A percentile compares a stretch with the other conserved stretches of the same genome.
These are phyloP conservation scores for Nicotiana sylvestris DNA, from an alignment of 257 asterid species.

Conservation along the genomic window DNA sequence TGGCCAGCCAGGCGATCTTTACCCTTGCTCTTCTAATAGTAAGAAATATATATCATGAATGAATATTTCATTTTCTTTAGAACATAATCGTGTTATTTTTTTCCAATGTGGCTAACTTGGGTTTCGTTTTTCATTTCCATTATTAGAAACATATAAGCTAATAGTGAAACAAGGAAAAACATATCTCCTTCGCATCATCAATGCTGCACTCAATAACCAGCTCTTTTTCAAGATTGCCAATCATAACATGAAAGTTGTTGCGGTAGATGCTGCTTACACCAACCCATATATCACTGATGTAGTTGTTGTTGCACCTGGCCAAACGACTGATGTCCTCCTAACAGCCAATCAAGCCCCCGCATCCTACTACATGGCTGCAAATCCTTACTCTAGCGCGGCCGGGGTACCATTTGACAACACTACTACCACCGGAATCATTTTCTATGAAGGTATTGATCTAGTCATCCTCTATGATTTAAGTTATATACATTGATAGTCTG, in stretches of 20 bases:
- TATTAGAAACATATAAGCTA: conserved; percentile 8
- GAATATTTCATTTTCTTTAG: neutral
- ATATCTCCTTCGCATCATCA: conserved; percentile 1
- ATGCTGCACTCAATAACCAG: conserved; percentile 6
- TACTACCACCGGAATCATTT: neutral
- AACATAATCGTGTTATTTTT: neutral
- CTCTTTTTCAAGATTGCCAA: conserved; percentile 4
- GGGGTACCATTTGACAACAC: neutral
- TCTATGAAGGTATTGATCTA: neutral
- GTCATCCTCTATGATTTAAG: neutral
- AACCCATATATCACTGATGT: neutral
- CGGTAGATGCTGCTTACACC: conserved; percentile 10
- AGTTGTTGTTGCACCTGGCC: conserved; percentile 9
- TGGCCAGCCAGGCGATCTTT: conserved; percentile 10
- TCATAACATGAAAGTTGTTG: conserved; percentile 6
- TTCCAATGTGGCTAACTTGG: neutral
- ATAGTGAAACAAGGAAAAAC: conserved; percentile 6
- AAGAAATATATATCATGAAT: neutral
- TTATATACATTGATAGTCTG: neutral
- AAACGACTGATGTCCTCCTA: conserved; percentile 5
- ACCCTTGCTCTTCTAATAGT: conserved; percentile 12
- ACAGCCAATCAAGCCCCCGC: neutral
- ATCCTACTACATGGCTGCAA: neutral
- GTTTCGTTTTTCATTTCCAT: neutral
- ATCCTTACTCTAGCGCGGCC: neutral